Conservation (phyloP, 441 rosid species). For the Gossypium gossypioides region DNA sequence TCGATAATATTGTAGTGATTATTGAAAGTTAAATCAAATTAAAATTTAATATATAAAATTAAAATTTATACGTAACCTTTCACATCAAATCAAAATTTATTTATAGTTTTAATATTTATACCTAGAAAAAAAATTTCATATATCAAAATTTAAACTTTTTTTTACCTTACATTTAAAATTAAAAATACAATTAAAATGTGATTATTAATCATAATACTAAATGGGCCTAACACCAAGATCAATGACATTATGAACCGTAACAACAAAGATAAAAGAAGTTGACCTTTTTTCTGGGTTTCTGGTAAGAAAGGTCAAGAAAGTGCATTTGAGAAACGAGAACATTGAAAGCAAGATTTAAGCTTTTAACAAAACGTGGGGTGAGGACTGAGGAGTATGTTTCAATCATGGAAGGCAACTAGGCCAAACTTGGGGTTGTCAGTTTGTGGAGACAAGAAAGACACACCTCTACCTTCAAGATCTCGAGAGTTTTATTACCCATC, state of each 20-base stretch:
- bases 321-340: not conserved
- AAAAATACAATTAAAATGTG: not conserved
- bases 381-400: slow-evolving; percentile 31
- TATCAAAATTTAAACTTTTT: no score
- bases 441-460: slow-evolving; percentile 40
- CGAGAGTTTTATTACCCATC: slow-evolving; percentile 9
- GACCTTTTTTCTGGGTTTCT: not conserved
- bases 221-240: not conserved
- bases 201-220: not conserved
- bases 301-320: slow-evolving; percentile 10
- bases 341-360: slow-evolving; percentile 19
- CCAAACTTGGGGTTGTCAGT: slow-evolving; percentile 33
- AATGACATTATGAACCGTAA: not conserved
- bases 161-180: no score
- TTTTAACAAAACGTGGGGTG: slow-evolving; percentile 9
- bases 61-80: no score
- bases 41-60: no score
- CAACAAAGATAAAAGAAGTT: not conserved
- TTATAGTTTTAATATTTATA: no score
- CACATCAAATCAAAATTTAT: no score
- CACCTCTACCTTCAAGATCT: slow-evolving; percentile 19
- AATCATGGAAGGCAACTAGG: slow-evolving; percentile 30
- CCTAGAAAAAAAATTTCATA: no score
- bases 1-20: no score
- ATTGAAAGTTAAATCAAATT: no score